Evolutionary conservation across 129 eudicot species (phyloP).

Genomic region (Lactuca sativa): DNA sequence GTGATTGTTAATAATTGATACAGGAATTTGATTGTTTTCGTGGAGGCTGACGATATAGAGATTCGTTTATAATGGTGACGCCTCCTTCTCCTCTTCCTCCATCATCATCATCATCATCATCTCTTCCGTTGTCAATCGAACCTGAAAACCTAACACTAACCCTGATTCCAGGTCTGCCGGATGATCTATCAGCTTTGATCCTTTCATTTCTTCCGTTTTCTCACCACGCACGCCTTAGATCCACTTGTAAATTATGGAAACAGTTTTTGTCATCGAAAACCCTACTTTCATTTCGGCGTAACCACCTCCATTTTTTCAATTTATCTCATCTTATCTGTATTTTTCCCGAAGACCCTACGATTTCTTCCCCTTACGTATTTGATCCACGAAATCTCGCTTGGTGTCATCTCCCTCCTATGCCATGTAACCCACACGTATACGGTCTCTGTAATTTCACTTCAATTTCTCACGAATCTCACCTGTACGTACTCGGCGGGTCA

Average conservation of each 20-base stretch:
- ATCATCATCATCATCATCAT: slow-evolving; percentile 29
- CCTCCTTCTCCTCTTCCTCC: slow-evolving; percentile 24
- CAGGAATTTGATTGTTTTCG: slow-evolving; percentile 11
- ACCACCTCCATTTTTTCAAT: slow-evolving; percentile 12
- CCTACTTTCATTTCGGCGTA: slow-evolving; percentile 50
- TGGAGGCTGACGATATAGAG: background rate
- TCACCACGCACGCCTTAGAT: slow-evolving; percentile 63
- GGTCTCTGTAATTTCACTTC: slow-evolving; percentile 73
- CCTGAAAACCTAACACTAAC: slow-evolving; percentile 42
- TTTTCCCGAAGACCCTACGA: slow-evolving; percentile 77
- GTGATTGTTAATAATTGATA: slow-evolving; percentile 1
- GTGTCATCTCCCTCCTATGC: slow-evolving; percentile 76
- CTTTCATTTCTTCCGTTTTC: slow-evolving; percentile 62
- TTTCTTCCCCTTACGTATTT: slow-evolving; percentile 60
- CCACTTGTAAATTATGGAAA: slow-evolving; percentile 67
- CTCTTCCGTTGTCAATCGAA: slow-evolving; percentile 14
- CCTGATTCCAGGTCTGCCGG: slow-evolving; percentile 84
- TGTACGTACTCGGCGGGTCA: slow-evolving; percentile 85
- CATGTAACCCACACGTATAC: slow-evolving; percentile 87
- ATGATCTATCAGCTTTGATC: slow-evolving; percentile 67
- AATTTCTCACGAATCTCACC: slow-evolving; percentile 39
- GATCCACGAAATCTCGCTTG: slow-evolving; percentile 72
- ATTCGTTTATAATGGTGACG: slow-evolving; percentile 7
- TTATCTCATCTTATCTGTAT: slow-evolving; percentile 70
- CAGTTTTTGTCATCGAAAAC: slow-evolving; percentile 57